These are phyloP conservation scores for Lotmaria passim DNA, from an alignment of 208 protist genomes.

Conservation along the genomic window DNA sequence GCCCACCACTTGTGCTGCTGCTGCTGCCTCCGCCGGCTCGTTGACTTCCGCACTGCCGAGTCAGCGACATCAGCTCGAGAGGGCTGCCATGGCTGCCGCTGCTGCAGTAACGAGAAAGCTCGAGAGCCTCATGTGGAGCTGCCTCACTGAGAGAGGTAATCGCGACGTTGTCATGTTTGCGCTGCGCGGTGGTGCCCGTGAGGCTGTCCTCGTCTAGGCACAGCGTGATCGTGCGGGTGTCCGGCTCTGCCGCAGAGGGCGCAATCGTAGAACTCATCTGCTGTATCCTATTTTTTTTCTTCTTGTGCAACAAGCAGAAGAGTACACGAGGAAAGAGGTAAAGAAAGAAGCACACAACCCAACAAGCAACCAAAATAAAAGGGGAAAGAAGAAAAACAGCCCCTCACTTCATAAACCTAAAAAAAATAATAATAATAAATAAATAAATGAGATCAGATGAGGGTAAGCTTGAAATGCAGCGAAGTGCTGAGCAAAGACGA, in stretches of 20 bases:
- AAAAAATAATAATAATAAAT: no score
- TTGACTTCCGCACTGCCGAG: no score
- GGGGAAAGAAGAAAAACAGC: no score
- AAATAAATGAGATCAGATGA: no score
- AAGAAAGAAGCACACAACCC: neutral
- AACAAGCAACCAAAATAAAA: no score
- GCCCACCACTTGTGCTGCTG: neutral
- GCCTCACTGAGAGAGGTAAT: neutral
- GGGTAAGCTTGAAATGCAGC: no score
- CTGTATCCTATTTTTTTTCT: neutral
- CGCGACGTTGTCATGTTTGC: neutral
- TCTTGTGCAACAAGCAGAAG: neutral
- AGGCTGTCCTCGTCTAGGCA: neutral
- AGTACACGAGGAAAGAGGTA: neutral
- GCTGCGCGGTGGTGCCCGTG: neutral
- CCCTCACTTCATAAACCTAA: no score
- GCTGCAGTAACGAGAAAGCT: constrained; percentile 4
- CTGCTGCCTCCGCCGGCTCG: neutral
- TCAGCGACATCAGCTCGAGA: neutral
- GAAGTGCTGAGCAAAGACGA: no score
- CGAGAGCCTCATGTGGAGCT: neutral
- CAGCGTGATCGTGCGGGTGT: no score
- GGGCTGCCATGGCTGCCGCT: neutral
- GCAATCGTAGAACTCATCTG: neutral
- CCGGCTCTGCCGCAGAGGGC: neutral